Evolutionary conservation across 257 asterid species (phyloP), one percentile per base, ranked within the genome.

Genomic region (Solanum virginianum): DNA sequence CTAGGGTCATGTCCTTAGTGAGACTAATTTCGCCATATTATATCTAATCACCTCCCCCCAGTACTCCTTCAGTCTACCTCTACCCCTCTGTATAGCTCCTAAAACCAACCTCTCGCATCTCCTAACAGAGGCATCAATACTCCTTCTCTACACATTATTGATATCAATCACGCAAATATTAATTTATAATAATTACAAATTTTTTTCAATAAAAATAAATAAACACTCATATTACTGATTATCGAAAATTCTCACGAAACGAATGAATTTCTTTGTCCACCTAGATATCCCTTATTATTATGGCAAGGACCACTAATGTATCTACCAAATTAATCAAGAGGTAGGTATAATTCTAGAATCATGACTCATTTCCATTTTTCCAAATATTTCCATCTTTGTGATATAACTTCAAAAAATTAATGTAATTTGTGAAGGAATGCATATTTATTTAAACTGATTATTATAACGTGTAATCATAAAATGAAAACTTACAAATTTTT

Each of bases 141-240:
- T n/a, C n/a, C n/a, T n/a, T n/a, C n/a, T n/a, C n/a, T n/a, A n/a
- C n/a, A n/a, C n/a, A 32, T 59, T 1, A 1, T 59, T 59, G 1
- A 20, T 20, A 59, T 59, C 0, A 15, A 59, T n/a, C 29, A 9
- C 10, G 4, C 20, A 59, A 59, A 59, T 59, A 59, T 59, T 45
- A 8, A 8, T 54, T 1, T 56, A 56, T 0, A 5, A 57, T 32
- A 60, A 62, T 24, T 22, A 11, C 10, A 24, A 3, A 1, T 24
- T 24, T 62, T 5, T 59, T 12, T 59, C 29, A 20, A 9, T 0
- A 59, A 59, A 57, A 59, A 20, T 1, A 3, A 9, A 59, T 0
- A 0, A 59, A 6, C 2, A 57, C 8, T 57, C 1, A 57, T 0
- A 0, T 3, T 18, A 18, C 1, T 2, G 14, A 0, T 59, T 2